A percentile compares a stretch with the other conserved stretches of the same genome.
These are phyloP conservation scores for Alternaria sp. DNA, from an alignment of 2,329 filamentous ascomycete species.

Conservation along the genomic window DNA sequence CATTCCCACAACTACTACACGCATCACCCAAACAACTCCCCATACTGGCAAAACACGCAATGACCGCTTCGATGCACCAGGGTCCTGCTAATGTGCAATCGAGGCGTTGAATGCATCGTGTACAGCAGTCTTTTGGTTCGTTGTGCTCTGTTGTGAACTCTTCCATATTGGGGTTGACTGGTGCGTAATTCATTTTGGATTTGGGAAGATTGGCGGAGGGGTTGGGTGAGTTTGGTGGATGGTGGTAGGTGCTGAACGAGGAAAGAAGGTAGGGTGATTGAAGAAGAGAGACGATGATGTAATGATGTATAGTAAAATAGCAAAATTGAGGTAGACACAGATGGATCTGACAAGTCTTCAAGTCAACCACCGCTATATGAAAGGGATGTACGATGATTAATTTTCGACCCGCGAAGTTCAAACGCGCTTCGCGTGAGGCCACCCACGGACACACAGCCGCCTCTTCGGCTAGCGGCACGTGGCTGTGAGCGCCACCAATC, in stretches of 20 bases:
- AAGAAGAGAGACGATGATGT: not conserved
- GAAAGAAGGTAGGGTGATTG: not conserved
- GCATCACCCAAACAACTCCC: constrained; percentile 2
- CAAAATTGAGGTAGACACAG: no score
- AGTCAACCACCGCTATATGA: not conserved
- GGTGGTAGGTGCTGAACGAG: not conserved
- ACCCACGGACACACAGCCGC: constrained; percentile 8
- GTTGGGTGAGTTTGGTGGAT: not conserved
- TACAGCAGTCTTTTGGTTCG: constrained; percentile 20
- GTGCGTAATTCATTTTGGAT: constrained; percentile 31
- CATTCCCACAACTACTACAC: constrained; percentile 9
- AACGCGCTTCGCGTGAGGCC: constrained; percentile 10
- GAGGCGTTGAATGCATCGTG: constrained; percentile 11
- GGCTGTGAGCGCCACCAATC: constrained; percentile 2
- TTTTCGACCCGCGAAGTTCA: constrained; percentile 1
- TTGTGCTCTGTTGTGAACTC: constrained; percentile 18
- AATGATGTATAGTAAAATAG: not conserved
- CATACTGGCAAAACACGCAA: constrained; percentile 12
- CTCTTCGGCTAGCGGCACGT: constrained; percentile 4
- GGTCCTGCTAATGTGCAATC: constrained; percentile 20
- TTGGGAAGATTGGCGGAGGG: not conserved
- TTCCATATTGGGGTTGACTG: constrained; percentile 12
- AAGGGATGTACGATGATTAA: not conserved
- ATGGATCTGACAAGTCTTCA: not conserved
- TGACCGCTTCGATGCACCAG: constrained; percentile 13